Evolutionary conservation across 805 yeast genomes (phyloP).

Genomic region (Metschnikowia lachancei): DNA sequence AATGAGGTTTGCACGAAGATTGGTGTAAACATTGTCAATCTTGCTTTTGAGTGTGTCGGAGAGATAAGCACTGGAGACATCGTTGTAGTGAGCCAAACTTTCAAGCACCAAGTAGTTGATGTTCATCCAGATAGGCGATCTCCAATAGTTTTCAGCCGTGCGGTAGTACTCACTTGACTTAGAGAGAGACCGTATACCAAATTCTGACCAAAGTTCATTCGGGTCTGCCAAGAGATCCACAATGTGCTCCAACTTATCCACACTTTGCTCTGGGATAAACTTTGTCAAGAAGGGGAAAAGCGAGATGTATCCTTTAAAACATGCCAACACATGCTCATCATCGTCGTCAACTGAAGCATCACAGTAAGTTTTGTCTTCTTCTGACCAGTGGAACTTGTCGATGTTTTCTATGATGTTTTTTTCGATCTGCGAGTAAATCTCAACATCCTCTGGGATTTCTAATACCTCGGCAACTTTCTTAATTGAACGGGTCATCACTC

Average conservation of each 20-base stretch:
- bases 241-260: conserved; percentile 47
- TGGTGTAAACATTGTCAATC: conserved; percentile 41
- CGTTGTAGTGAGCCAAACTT: conserved; percentile 56
- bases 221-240: conserved; percentile 64
- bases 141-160: conserved; percentile 90
- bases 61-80: conserved; percentile 26
- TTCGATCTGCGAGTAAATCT: conserved; percentile 52
- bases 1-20: conserved; percentile 66
- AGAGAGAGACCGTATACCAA: conserved; percentile 80
- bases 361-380: conserved; percentile 64
- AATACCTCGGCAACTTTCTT: conserved; percentile 64
- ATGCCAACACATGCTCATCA: conserved; percentile 65
- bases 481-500: conserved; percentile 85
- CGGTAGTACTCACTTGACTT: conserved; percentile 63
- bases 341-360: conserved; percentile 75
- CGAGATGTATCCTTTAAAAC: conserved; percentile 87
- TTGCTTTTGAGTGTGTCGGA: conserved; percentile 40
- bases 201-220: conserved; percentile 70
- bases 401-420: conserved; percentile 59
- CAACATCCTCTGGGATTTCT: conserved; percentile 56
- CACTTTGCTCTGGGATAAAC: conserved; percentile 49
- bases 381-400: conserved; percentile 79
- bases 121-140: conserved; percentile 91
- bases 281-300: conserved; percentile 80
- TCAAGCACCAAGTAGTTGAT: conserved; percentile 83